These are phyloP conservation scores for Cytidiella melzeri DNA, from an alignment of 768 basidiomycete species.

Conservation along the genomic window DNA sequence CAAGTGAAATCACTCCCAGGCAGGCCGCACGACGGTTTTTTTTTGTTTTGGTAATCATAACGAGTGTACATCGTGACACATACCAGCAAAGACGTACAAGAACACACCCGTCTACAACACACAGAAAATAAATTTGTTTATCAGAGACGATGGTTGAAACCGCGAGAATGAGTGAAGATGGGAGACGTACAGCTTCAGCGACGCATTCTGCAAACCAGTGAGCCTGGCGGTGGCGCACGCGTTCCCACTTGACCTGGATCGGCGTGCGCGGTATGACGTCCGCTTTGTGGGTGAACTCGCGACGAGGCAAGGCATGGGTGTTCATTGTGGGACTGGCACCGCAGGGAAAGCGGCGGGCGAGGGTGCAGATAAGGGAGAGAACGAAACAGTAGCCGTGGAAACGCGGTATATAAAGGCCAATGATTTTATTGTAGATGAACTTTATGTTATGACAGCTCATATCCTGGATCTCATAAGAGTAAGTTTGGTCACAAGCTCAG, in stretches of 20 bases:
- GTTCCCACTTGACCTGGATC: slow-evolving; percentile 18
- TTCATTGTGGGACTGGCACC: too few species aligned
- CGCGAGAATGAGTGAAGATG: neutral
- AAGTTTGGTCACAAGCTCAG: too few species aligned
- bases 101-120: slow-evolving; percentile 20
- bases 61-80: neutral
- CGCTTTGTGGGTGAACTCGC: slow-evolving; percentile 18
- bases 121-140: neutral
- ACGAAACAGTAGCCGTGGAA: neutral
- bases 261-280: slow-evolving; percentile 19
- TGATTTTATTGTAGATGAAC: too few species aligned
- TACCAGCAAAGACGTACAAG: slow-evolving; percentile 24
- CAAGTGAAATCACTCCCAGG: too few species aligned
- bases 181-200: slow-evolving; percentile 24
- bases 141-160: neutral
- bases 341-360: too few species aligned
- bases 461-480: too few species aligned
- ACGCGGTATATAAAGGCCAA: too few species aligned
- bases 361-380: neutral
- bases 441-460: too few species aligned
- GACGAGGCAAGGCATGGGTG: slow-evolving; percentile 12
- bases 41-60: too few species aligned
- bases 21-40: too few species aligned
- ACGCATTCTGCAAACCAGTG: slow-evolving; percentile 28
- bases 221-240: slow-evolving; percentile 22